Conservation (phyloP, 768 basidiomycete species). For the Russula virescens region DNA sequence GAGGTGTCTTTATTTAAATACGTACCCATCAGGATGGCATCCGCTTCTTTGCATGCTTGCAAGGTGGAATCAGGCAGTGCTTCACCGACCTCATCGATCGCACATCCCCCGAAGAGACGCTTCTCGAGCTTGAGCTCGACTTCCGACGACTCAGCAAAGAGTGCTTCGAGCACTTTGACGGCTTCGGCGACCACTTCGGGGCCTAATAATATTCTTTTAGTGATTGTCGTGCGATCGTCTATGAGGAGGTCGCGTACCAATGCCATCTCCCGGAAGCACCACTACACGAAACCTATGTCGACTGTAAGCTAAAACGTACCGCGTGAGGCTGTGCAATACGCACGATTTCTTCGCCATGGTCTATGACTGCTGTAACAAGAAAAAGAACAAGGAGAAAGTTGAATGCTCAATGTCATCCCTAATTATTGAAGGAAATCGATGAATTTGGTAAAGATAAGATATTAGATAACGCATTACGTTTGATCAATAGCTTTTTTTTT, state of each 20-base stretch:
- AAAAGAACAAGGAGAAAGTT: neutral
- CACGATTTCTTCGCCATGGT: constrained; percentile 25
- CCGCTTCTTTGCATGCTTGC: constrained; percentile 84
- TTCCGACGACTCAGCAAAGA: constrained; percentile 56
- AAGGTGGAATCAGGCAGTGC: constrained; percentile 82
- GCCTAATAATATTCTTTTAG: constrained; percentile 40
- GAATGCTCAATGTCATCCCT: neutral
- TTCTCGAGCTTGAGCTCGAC: constrained; percentile 68
- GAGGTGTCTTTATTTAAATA: neutral
- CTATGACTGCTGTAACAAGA: neutral
- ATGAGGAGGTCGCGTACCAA: constrained; percentile 49
- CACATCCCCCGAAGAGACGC: constrained; percentile 85
- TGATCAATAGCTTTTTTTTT: neutral
- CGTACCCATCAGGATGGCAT: constrained; percentile 93
- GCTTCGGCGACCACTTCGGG: constrained; percentile 90
- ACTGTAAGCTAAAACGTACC: constrained; percentile 3
- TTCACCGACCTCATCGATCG: constrained; percentile 84
- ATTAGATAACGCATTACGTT: neutral
- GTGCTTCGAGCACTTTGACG: constrained; percentile 67
- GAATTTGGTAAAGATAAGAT: constrained; percentile 3
- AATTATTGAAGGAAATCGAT: neutral
- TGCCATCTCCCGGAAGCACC: constrained; percentile 94
- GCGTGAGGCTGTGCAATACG: constrained; percentile 1
- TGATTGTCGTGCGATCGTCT: neutral
- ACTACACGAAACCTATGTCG: constrained; percentile 72